phyloP scores from a whole-genome alignment of 2,329 filamentous ascomycete species.

The Alternaria sp. region DNA sequence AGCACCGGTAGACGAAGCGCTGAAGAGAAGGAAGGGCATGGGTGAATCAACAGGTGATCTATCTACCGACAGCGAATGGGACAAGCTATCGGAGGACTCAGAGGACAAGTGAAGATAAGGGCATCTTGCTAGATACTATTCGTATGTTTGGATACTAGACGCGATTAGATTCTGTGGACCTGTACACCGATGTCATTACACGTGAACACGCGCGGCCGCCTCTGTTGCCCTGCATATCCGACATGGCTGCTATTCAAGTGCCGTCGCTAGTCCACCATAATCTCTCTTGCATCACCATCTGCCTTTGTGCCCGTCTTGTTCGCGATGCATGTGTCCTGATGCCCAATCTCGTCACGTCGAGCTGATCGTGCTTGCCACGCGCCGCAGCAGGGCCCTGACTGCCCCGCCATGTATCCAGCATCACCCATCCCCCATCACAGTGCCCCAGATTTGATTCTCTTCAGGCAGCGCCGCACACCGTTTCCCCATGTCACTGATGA shows the following conservation, averaged over 20 bases:
- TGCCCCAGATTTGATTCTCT: conserved; percentile 15
- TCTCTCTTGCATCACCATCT: background rate
- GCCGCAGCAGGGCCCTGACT: conserved; percentile 6
- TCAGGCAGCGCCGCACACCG: conserved; percentile 20
- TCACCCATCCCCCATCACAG: conserved; percentile 33
- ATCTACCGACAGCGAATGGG: conserved; percentile 97
- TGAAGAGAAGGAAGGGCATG: conserved; percentile 54
- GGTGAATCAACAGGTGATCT: conserved; percentile 60
- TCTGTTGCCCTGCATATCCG: conserved; percentile 11
- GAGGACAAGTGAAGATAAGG: conserved; percentile 37
- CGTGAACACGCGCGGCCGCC: conserved; percentile 32
- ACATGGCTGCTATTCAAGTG: background rate
- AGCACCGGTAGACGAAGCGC: conserved; percentile 41
- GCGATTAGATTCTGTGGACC: conserved; percentile 7
- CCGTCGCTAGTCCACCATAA: background rate
- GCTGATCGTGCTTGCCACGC: conserved; percentile 4
- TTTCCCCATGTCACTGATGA: conserved; percentile 34
- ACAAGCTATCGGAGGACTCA: conserved; percentile 75
- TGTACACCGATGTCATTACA: conserved; percentile 17
- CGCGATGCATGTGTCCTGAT: conserved; percentile 10
- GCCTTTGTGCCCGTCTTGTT: background rate
- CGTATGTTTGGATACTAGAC: conserved; percentile 14
- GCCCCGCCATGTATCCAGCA: conserved; percentile 37
- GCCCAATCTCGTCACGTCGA: conserved; percentile 15
- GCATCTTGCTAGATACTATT: conserved; percentile 7